Base-by-base conservation (phyloP, 2,329 filamentous ascomycete genomes). In the Aspergillus fructus region DNA sequence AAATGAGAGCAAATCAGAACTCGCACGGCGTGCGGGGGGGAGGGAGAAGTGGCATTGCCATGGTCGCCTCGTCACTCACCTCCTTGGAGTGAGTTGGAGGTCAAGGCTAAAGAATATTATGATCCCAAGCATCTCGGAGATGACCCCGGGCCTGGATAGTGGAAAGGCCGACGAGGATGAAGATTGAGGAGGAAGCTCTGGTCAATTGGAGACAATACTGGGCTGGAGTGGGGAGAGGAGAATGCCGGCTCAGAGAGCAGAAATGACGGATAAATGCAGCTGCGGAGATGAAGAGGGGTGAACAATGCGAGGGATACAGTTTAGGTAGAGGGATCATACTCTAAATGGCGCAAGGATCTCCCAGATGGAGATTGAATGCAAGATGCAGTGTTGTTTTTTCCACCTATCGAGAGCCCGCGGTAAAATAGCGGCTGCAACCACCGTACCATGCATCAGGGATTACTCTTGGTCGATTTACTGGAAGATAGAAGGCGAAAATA, bases 231-330 rank as follows among this genome's bases (percentile, higher is more conserved):
- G 55, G n/a, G 8, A 21, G 33, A 45, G 39, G 37, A 51, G 33
- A 37, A 45, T 15, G 27, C 53, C 50, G 37, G 56, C 40, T 37
- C 39, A 52, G 48, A 50, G 43, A 24, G 21, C 45, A 34, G 19
- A 23, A 57, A 46, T 42, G 17, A 50, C 59, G 59, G 59, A 33
- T 61, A 61, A 61, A 61, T 58, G 49, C 48, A 48, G 50, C 15
- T 46, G 41, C 24, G 24, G 37, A 51, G 34, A 23, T 27, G 23
- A 37, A 24, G 15, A 13, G 33, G 27, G 30, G 30, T 21, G 15
- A 5, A 39, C 13, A 7, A 49, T 21, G 30, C 23, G 19, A 19
- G 17, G 23, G 9, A 3, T 11, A 3, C 27, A 30, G 27, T 30
- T 30, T 9, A 30, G 27, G 27, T 4, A 30, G 2, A 11, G 3